A percentile compares a stretch with the other conserved stretches of the same genome.
Evolutionary conservation across 495 filamentous ascomycete genomes (phyloP).

Genomic region (Clavariopsis aquatica): DNA sequence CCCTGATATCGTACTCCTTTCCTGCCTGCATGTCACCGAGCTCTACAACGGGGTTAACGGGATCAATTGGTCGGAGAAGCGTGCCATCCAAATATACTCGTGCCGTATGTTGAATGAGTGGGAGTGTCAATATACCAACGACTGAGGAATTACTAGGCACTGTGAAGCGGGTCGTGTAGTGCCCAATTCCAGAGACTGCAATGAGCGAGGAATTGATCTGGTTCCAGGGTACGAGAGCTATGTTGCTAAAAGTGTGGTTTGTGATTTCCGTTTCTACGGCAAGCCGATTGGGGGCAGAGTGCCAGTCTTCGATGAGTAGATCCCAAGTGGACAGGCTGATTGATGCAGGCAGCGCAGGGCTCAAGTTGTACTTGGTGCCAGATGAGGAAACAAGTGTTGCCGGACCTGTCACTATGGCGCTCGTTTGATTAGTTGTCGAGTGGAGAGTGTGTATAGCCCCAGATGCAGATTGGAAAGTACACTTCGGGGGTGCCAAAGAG

Average conservation of each 20-base stretch:
- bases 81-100: constrained; percentile 29
- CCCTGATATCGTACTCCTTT: constrained; percentile 13
- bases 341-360: not conserved
- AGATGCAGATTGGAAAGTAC: not conserved
- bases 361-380: not conserved
- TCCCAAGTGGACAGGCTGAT: constrained; percentile 29
- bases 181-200: constrained; percentile 28
- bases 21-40: constrained; percentile 11
- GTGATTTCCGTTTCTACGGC: constrained; percentile 19
- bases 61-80: constrained; percentile 31
- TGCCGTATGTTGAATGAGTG: constrained; percentile 29
- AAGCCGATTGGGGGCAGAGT: constrained; percentile 21
- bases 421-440: not conserved
- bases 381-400: constrained; percentile 18
- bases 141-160: constrained; percentile 8
- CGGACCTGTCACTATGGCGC: constrained; percentile 7
- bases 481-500: constrained; percentile 11
- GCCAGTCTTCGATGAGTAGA: constrained; percentile 31
- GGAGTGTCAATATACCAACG: constrained; percentile 28
- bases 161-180: constrained; percentile 33
- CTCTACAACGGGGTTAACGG: constrained; percentile 22
- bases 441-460: not conserved
- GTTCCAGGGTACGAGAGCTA: constrained; percentile 30
- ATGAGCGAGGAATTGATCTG: constrained; percentile 16
- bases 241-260: constrained; percentile 8